Evolutionary conservation across 179 eudicot genomes (phyloP).

Genomic region (Drosera spatulata): DNA sequence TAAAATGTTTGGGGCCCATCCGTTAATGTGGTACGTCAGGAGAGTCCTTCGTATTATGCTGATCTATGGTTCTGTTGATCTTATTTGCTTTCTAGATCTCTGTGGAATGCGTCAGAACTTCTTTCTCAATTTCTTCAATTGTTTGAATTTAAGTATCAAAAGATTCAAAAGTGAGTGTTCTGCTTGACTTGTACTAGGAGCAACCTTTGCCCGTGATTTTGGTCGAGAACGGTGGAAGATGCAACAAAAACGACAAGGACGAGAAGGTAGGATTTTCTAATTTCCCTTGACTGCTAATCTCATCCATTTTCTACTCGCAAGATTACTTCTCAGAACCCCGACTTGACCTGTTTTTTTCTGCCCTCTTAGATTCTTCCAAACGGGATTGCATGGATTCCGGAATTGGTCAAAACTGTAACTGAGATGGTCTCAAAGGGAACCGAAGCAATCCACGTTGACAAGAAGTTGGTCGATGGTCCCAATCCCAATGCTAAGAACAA

Average conservation of each 20-base stretch:
- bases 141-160: not conserved
- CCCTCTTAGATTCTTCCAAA: conserved; percentile 59
- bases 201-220: conserved; percentile 60
- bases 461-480: conserved; percentile 86
- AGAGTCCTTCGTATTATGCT: no score
- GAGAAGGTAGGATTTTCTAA: conserved; percentile 52
- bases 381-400: conserved; percentile 83
- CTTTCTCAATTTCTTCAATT: no score
- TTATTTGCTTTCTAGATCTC: no score
- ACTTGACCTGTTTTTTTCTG: conserved; percentile 3
- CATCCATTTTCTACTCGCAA: not conserved
- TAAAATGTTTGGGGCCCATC: no score
- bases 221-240: conserved; percentile 99
- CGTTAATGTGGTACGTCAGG: no score
- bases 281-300: no score
- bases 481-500: conserved; percentile 77
- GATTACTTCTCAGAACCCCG: not conserved
- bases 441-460: conserved; percentile 60
- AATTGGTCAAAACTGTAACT: conserved; percentile 56
- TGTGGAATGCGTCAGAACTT: no score
- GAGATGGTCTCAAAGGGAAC: conserved; percentile 64
- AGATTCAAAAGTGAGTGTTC: not conserved
- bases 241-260: conserved; percentile 69
- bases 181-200: conserved; percentile 26
- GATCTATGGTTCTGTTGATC: no score